phyloP scores from a whole-genome alignment of 352 stramenopile genomes.

The Globisporangium orthogonon region DNA sequence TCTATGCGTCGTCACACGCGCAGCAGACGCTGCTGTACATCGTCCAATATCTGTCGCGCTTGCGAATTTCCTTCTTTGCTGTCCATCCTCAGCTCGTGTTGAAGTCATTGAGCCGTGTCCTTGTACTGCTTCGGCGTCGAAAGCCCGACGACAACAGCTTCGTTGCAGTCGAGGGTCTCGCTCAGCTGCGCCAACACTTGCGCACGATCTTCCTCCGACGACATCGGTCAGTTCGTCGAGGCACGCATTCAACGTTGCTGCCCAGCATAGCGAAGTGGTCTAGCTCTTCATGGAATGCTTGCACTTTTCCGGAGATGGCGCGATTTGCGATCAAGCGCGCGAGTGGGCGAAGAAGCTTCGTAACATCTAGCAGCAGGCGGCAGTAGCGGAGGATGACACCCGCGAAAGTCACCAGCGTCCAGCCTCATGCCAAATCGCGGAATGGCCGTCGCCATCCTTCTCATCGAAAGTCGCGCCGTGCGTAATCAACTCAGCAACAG shows the following conservation, averaged over 20 bases:
- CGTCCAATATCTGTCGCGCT: too few species aligned
- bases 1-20: background rate
- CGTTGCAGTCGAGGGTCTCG: background rate
- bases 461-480: background rate
- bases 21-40: background rate
- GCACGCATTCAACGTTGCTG: background rate
- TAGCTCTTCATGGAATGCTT: background rate
- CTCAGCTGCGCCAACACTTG: background rate
- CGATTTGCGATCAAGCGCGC: background rate
- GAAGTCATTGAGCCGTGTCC: too few species aligned
- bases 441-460: background rate
- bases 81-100: too few species aligned
- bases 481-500: background rate
- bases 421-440: background rate
- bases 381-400: slow-evolving; percentile 2
- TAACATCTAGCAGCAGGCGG: slow-evolving; percentile 3
- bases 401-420: background rate
- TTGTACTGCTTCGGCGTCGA: background rate
- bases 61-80: background rate
- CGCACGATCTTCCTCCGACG: background rate
- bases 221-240: background rate
- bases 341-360: background rate
- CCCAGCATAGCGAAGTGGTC: background rate
- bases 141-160: background rate
- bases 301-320: background rate